These are phyloP conservation scores for Colletotrichum salicis DNA, from an alignment of 2,329 filamentous ascomycete species.

Conservation along the genomic window DNA sequence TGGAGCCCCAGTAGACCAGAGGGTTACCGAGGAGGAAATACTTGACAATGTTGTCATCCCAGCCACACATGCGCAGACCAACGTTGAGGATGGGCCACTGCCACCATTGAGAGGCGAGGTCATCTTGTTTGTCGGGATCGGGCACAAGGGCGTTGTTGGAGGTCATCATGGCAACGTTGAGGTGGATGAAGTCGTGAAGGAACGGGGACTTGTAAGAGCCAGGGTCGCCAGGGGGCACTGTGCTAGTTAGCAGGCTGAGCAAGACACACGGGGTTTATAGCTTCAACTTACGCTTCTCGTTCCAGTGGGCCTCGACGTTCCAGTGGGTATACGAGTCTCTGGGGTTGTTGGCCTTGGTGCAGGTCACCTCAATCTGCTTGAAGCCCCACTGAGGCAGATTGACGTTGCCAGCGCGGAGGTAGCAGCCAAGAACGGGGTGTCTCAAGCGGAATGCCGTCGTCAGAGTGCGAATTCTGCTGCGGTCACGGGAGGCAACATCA, in stretches of 20 bases:
- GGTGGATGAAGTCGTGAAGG: constrained; percentile 95
- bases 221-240: constrained; percentile 88
- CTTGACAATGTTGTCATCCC: constrained; percentile 95
- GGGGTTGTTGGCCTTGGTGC: constrained; percentile 91
- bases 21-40: constrained; percentile 99
- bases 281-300: constrained; percentile 82
- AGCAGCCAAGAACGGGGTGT: constrained; percentile 86
- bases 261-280: constrained; percentile 15
- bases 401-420: constrained; percentile 92
- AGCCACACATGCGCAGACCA: constrained; percentile 97
- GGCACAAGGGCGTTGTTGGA: constrained; percentile 98
- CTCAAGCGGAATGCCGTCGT: constrained; percentile 92
- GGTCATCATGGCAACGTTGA: constrained; percentile 99
- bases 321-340: constrained; percentile 96
- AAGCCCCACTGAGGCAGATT: constrained; percentile 99
- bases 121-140: constrained; percentile 98
- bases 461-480: constrained; percentile 86
- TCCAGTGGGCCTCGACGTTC: constrained; percentile 96
- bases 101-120: constrained; percentile 96
- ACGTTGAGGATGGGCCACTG: constrained; percentile 98
- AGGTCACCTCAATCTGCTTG: constrained; percentile 98
- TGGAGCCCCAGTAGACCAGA: constrained; percentile 94
- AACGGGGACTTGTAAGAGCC: constrained; percentile 97
- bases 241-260: constrained; percentile 44
- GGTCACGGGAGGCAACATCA: constrained; percentile 88